Percentiles rank a stretch among this genome's conserved stretches.
Conservation (phyloP, 2,329 filamentous ascomycete species). For the Pyricularia sp. region DNA sequence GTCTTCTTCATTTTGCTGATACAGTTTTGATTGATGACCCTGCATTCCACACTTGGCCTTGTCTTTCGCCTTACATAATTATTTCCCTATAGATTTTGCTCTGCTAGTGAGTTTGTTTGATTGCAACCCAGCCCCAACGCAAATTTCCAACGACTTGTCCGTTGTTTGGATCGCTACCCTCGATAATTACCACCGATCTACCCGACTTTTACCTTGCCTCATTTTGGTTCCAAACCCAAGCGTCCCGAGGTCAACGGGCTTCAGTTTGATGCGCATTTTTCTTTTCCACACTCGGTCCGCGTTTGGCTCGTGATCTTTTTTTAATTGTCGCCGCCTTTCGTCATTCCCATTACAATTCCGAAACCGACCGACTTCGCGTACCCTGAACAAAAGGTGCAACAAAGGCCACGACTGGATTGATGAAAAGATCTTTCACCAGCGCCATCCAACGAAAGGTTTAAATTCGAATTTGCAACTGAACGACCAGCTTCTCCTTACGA, state of each 20-base stretch:
- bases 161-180: background rate
- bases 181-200: background rate
- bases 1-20: background rate
- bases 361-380: background rate
- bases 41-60: background rate
- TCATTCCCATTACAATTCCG: background rate
- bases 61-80: background rate
- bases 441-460: background rate
- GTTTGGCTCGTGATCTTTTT: background rate
- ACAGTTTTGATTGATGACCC: background rate
- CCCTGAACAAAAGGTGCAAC: background rate
- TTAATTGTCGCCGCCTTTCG: background rate
- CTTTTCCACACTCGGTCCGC: background rate
- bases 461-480: background rate
- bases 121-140: background rate
- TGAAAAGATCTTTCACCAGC: background rate
- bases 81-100: background rate
- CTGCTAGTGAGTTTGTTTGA: background rate
- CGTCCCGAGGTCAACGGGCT: background rate
- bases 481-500: background rate
- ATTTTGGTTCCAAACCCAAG: background rate
- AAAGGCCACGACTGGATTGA: background rate
- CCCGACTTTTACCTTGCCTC: background rate
- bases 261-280: background rate
- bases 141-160: background rate